A percentile compares a stretch with the other conserved stretches of the same genome.
Evolutionary conservation across 768 basidiomycete species (phyloP).

Genomic region (Boletus tomentosulus): DNA sequence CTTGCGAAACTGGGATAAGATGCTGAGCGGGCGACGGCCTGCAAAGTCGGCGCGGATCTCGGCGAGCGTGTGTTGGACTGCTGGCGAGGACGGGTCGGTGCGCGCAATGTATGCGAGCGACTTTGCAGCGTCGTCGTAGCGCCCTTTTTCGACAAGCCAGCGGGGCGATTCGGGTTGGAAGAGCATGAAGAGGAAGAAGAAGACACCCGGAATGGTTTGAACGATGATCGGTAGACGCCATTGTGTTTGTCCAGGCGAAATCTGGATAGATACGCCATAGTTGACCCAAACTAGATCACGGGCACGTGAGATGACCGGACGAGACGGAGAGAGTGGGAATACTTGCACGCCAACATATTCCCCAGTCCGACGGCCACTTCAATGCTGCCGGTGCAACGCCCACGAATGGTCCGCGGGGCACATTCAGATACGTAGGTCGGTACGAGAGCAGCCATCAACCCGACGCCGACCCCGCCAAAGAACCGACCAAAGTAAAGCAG

Average conservation of each 20-base stretch:
- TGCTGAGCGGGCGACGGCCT: slow-evolving; percentile 25
- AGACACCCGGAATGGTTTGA: slow-evolving; percentile 38
- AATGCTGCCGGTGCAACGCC: slow-evolving; percentile 33
- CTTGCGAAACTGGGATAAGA: slow-evolving; percentile 28
- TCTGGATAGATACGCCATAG: slow-evolving; percentile 27
- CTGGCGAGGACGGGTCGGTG: slow-evolving; percentile 21
- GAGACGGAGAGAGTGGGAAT: background rate
- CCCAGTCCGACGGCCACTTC: slow-evolving; percentile 32
- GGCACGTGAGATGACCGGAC: background rate
- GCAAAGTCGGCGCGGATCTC: slow-evolving; percentile 36
- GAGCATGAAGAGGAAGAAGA: slow-evolving; percentile 35
- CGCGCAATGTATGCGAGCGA: slow-evolving; percentile 31
- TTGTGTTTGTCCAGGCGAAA: slow-evolving; percentile 27
- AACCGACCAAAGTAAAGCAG: slow-evolving; percentile 38
- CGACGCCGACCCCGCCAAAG: slow-evolving; percentile 46
- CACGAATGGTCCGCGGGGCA: slow-evolving; percentile 35
- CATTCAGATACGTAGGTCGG: slow-evolving; percentile 38
- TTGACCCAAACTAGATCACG: slow-evolving; percentile 34
- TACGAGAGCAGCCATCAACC: slow-evolving; percentile 33
- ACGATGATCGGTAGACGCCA: slow-evolving; percentile 37
- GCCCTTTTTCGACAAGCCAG: slow-evolving; percentile 36
- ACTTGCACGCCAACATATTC: slow-evolving; percentile 35
- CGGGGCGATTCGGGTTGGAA: slow-evolving; percentile 41
- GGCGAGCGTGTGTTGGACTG: slow-evolving; percentile 28
- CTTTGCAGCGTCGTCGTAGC: slow-evolving; percentile 31